phyloP scores from a whole-genome alignment of 2,329 filamentous ascomycete species.

The Colletotrichum caudatum region DNA sequence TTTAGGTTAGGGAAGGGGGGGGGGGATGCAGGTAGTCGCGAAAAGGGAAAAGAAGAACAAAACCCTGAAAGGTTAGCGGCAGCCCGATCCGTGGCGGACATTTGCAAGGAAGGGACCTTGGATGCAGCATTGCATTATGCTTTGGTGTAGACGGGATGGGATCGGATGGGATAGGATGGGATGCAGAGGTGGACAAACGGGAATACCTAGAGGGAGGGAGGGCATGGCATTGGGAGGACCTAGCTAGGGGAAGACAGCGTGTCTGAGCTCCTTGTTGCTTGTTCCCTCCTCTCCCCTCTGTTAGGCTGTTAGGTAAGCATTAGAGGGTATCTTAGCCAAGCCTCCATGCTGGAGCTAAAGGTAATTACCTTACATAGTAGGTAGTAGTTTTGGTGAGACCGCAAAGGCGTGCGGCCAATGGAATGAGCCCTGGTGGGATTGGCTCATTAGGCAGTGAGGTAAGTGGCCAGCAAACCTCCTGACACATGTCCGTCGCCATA shows the following conservation, averaged over 20 bases:
- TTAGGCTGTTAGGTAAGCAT: too few species aligned
- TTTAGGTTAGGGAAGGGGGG: not conserved
- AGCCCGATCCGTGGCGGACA: not conserved
- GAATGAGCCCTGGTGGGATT: slow-evolving; percentile 29
- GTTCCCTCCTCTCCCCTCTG: too few species aligned
- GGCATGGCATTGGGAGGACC: not conserved
- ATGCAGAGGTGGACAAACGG: not conserved
- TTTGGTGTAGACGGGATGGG: not conserved
- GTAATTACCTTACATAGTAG: too few species aligned
- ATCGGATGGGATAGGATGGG: not conserved
- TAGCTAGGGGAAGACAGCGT: slow-evolving; percentile 9
- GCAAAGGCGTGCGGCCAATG: slow-evolving; percentile 31
- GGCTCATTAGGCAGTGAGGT: slow-evolving; percentile 15
- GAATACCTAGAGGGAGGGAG: not conserved
- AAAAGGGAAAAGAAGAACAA: not conserved
- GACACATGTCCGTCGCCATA: slow-evolving; percentile 53
- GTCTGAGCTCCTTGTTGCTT: slow-evolving; percentile 28
- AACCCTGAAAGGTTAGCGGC: not conserved
- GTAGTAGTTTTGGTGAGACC: too few species aligned
- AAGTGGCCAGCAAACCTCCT: slow-evolving; percentile 44
- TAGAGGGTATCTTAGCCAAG: too few species aligned
- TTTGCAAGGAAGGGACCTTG: slow-evolving; percentile 9
- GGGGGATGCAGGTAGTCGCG: not conserved
- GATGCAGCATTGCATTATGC: not conserved
- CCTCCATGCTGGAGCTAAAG: not conserved